Evolutionary conservation across 2,329 filamentous ascomycete species (phyloP).

Genomic region (Graphilbum sp.): DNA sequence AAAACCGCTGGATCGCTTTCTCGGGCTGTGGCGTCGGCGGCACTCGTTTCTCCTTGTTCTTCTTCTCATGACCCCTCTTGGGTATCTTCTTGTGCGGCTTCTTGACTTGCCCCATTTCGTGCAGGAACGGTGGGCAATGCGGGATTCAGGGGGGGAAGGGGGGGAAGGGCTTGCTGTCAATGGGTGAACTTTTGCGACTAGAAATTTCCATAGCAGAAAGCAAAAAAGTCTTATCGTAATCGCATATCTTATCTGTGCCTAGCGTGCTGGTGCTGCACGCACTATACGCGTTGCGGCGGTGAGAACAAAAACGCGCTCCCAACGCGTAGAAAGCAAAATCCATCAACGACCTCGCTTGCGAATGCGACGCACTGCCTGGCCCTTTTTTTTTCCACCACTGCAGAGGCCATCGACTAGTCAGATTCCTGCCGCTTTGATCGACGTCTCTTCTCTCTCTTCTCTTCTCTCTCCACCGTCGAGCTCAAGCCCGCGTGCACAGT

Average conservation of each 20-base stretch:
- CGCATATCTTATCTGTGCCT: background rate
- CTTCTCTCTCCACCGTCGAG: too few species aligned
- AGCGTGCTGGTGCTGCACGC: conserved; percentile 8
- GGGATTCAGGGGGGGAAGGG: too few species aligned
- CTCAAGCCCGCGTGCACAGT: too few species aligned
- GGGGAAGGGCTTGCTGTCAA: too few species aligned
- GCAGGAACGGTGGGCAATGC: too few species aligned
- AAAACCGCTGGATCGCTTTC: conserved; percentile 5
- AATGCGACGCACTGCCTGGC: too few species aligned
- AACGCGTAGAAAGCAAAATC: background rate
- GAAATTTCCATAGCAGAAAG: too few species aligned
- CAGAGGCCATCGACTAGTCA: too few species aligned
- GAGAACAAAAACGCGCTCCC: background rate
- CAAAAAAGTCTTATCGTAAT: conserved; percentile 3
- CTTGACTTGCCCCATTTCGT: background rate
- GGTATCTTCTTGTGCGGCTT: background rate
- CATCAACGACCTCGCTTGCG: background rate
- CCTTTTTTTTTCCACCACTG: too few species aligned
- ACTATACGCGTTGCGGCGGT: conserved; percentile 8
- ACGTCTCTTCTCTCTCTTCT: too few species aligned
- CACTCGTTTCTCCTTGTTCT: conserved; percentile 19
- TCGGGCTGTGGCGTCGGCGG: conserved; percentile 5
- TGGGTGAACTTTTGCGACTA: too few species aligned
- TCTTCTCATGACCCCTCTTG: conserved; percentile 1
- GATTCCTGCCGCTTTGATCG: too few species aligned